phyloP scores from a whole-genome alignment of 306 rosid genomes.

The Casuarina glauca region DNA sequence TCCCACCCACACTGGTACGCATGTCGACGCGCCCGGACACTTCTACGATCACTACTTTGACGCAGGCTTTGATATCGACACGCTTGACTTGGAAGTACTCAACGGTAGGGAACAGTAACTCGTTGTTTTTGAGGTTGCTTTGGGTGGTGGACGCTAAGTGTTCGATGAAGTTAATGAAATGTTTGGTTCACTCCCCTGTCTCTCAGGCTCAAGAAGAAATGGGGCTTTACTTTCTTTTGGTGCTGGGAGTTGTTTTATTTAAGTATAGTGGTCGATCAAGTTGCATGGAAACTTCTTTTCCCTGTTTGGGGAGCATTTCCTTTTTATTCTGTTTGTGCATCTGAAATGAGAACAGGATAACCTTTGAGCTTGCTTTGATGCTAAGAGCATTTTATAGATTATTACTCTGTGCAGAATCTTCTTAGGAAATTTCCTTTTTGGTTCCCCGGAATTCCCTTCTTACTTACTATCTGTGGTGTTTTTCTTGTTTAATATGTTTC shows the following conservation, averaged over 20 bases:
- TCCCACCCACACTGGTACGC: conserved; percentile 79
- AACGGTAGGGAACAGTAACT: conserved; percentile 45
- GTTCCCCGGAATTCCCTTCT: no score
- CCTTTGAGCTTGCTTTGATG: no score
- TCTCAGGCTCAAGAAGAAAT: no score
- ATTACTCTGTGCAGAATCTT: no score
- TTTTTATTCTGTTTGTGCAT: no score
- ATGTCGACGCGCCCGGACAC: conserved; percentile 84
- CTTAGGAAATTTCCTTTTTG: no score
- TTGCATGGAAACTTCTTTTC: neutral
- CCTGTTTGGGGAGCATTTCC: no score
- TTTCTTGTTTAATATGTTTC: neutral
- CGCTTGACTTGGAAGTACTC: conserved; percentile 70
- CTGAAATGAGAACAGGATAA: no score
- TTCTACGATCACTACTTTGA: conserved; percentile 74
- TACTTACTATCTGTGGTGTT: no score
- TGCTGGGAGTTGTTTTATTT: no score
- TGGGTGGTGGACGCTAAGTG: neutral
- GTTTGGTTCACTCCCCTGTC: neutral
- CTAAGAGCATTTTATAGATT: no score
- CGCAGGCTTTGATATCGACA: conserved; percentile 80
- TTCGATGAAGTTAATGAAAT: neutral
- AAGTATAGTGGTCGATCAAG: neutral
- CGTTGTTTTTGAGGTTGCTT: neutral
- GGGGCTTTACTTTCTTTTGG: no score